Evolutionary conservation across 495 filamentous ascomycete genomes (phyloP).

Genomic region (Penicillium chermesinum): DNA sequence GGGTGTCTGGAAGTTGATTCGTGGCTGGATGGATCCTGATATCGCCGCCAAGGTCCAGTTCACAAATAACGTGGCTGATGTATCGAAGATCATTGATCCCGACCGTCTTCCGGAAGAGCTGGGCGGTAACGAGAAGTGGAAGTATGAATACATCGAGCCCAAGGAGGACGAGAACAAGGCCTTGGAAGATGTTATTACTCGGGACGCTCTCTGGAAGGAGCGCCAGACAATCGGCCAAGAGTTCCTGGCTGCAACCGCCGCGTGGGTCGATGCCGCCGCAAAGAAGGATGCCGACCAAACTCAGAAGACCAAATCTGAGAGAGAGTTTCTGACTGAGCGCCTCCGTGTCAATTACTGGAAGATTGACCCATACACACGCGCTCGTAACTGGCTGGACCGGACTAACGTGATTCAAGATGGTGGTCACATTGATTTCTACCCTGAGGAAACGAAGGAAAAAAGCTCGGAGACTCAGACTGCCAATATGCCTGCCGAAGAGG

Average conservation of each 20-base stretch:
- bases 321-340: constrained; percentile 36
- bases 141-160: constrained; percentile 77
- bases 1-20: constrained; percentile 84
- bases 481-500: constrained; percentile 25
- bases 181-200: constrained; percentile 60
- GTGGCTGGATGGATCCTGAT: constrained; percentile 92
- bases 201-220: constrained; percentile 53
- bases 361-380: constrained; percentile 70
- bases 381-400: constrained; percentile 65
- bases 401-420: constrained; percentile 58
- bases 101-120: constrained; percentile 68
- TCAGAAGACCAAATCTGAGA: constrained; percentile 31
- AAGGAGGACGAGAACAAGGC: constrained; percentile 60
- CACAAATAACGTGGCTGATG: constrained; percentile 69
- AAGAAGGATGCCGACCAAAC: background rate
- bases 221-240: constrained; percentile 56
- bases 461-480: constrained; percentile 15
- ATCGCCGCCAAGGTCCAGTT: constrained; percentile 94
- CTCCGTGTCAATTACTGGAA: constrained; percentile 67
- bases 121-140: constrained; percentile 77
- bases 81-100: constrained; percentile 66
- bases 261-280: constrained; percentile 52
- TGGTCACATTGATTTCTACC: constrained; percentile 63
- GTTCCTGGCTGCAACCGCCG: constrained; percentile 62
- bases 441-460: constrained; percentile 26